Percentiles rank a stretch among this genome's conserved stretches.
These are phyloP conservation scores for Pseudogymnoascus sp. DNA, from an alignment of 2,329 filamentous ascomycete genomes.

Conservation along the genomic window DNA sequence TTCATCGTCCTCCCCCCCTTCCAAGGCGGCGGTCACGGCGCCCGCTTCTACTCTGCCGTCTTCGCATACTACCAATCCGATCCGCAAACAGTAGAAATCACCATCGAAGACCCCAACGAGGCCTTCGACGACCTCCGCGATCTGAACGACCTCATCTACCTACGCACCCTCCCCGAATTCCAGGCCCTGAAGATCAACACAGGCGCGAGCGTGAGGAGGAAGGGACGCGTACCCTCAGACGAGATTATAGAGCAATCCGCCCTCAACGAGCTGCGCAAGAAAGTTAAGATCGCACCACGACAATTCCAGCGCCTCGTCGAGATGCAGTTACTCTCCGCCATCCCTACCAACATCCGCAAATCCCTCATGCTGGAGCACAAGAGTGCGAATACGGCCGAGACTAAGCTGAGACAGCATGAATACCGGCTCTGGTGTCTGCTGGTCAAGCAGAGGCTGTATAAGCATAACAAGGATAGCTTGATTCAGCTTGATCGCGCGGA, in stretches of 20 bases:
- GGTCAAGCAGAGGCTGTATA: slow-evolving; percentile 69
- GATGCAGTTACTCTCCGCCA: slow-evolving; percentile 60
- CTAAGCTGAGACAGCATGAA: slow-evolving; percentile 48
- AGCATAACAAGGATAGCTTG: slow-evolving; percentile 63
- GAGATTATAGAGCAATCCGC: slow-evolving; percentile 49
- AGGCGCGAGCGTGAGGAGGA: slow-evolving; percentile 38
- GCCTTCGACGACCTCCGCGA: slow-evolving; percentile 75
- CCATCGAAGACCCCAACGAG: slow-evolving; percentile 89
- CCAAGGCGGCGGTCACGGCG: slow-evolving; percentile 71
- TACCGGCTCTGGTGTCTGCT: slow-evolving; percentile 66
- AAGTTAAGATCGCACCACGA: slow-evolving; percentile 64
- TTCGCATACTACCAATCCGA: slow-evolving; percentile 61
- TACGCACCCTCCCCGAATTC: slow-evolving; percentile 53
- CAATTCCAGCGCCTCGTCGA: slow-evolving; percentile 69
- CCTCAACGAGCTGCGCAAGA: slow-evolving; percentile 47
- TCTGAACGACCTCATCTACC: slow-evolving; percentile 58
- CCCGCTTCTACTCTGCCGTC: slow-evolving; percentile 71
- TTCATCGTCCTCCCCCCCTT: slow-evolving; percentile 86
- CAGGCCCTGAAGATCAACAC: slow-evolving; percentile 46
- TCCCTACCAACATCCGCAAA: slow-evolving; percentile 48
- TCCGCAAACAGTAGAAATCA: slow-evolving; percentile 68
- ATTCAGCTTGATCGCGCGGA: slow-evolving; percentile 60
- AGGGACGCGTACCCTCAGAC: slow-evolving; percentile 38
- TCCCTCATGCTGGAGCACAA: slow-evolving; percentile 32
- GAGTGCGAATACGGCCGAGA: slow-evolving; percentile 34